These are phyloP conservation scores for Aspergillus sp. DNA, from an alignment of 2,329 filamentous ascomycete species.

Conservation along the genomic window DNA sequence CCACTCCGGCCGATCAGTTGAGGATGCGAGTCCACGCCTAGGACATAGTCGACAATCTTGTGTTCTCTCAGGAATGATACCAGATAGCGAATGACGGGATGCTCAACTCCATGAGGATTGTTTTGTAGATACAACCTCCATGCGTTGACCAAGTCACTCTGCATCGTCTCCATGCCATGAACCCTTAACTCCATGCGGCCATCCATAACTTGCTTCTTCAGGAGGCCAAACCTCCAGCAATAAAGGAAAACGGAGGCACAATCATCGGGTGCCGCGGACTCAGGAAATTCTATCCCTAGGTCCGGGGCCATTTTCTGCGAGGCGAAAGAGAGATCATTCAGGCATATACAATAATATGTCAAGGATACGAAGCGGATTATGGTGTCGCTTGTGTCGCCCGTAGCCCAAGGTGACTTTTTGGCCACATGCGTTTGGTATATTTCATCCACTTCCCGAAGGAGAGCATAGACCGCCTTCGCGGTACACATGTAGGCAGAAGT, in stretches of 20 bases:
- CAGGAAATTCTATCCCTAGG: conserved; percentile 26
- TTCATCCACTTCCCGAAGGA: conserved; percentile 24
- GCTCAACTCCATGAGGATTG: conserved; percentile 31
- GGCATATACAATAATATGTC: conserved; percentile 22
- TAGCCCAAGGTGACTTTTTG: conserved; percentile 35
- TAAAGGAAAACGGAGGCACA: conserved; percentile 31
- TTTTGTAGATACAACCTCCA: conserved; percentile 51
- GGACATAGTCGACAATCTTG: conserved; percentile 72
- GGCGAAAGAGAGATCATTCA: conserved; percentile 22
- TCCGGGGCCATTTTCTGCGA: conserved; percentile 23
- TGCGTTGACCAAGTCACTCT: conserved; percentile 56
- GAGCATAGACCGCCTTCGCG: conserved; percentile 17
- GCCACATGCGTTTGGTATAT: conserved; percentile 30
- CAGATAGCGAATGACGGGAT: conserved; percentile 56
- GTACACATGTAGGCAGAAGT: conserved; percentile 10
- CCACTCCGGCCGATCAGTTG: conserved; percentile 73
- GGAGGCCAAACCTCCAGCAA: conserved; percentile 59
- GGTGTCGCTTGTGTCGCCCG: conserved; percentile 31
- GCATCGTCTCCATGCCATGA: conserved; percentile 65
- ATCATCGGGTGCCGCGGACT: conserved; percentile 17
- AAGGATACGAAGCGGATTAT: conserved; percentile 26
- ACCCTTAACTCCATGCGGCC: conserved; percentile 87
- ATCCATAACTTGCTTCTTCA: conserved; percentile 66
- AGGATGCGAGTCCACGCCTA: conserved; percentile 84
- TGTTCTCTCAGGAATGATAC: conserved; percentile 60